These are phyloP conservation scores for Mortierella sp. DNA, from an alignment of 371 early-diverging fungal genomes.

Conservation along the genomic window DNA sequence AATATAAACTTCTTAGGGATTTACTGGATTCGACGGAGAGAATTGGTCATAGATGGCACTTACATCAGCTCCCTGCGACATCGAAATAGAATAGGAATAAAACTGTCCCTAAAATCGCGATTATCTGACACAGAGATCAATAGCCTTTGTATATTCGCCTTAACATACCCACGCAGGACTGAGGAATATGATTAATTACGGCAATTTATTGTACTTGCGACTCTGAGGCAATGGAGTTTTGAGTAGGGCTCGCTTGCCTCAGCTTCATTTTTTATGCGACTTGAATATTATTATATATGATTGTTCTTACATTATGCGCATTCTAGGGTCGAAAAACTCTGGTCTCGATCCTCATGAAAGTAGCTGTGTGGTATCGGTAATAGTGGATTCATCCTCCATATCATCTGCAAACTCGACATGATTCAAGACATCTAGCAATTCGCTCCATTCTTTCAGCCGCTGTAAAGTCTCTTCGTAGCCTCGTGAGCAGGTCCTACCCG, in stretches of 20 bases:
- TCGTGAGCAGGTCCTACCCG: conserved; percentile 36
- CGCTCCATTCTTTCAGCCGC: conserved; percentile 44
- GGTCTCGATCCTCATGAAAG: not conserved
- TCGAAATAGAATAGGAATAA: not conserved
- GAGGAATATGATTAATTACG: too few relatives aligned
- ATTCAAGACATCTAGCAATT: conserved; percentile 43
- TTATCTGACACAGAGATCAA: too few relatives aligned
- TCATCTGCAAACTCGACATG: conserved; percentile 41
- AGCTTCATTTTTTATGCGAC: not conserved
- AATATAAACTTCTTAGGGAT: conserved; percentile 63
- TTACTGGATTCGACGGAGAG: conserved; percentile 87
- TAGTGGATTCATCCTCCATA: conserved; percentile 8
- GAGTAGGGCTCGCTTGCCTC: too few relatives aligned
- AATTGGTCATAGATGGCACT: conserved; percentile 36
- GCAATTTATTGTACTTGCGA: too few relatives aligned
- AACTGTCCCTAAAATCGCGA: not conserved
- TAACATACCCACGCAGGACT: too few relatives aligned
- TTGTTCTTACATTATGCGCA: too few relatives aligned
- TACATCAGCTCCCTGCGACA: not conserved
- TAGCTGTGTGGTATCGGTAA: not conserved
- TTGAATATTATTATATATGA: too few relatives aligned
- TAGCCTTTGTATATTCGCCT: too few relatives aligned
- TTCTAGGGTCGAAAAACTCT: too few relatives aligned
- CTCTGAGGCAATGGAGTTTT: too few relatives aligned
- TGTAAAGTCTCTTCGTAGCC: conserved; percentile 34